phyloP scores from a whole-genome alignment of 805 yeast species.

The Zygosaccharomyces gambellarensis region DNA sequence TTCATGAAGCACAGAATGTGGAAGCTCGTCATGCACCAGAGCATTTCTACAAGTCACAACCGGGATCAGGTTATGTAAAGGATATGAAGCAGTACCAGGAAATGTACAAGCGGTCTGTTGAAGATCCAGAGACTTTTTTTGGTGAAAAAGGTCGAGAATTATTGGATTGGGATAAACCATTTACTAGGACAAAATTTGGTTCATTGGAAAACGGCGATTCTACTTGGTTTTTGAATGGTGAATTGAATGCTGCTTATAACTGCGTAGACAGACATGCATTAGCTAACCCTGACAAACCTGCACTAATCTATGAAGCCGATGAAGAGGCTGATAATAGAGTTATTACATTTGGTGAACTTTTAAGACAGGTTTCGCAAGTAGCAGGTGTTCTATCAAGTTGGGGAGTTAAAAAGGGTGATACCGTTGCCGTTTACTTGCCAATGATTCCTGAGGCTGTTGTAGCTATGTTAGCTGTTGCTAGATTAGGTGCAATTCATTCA shows the following conservation, averaged over 20 bases:
- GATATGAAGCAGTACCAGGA: conserved; percentile 64
- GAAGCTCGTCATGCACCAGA: conserved; percentile 35
- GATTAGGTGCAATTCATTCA: conserved; percentile 82
- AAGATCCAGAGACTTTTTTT: conserved; percentile 78
- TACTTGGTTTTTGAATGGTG: conserved; percentile 78
- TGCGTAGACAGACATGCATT: conserved; percentile 81
- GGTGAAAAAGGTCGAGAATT: conserved; percentile 71
- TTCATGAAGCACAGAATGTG: conserved; percentile 40
- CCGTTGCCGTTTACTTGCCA: conserved; percentile 82
- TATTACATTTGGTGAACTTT: conserved; percentile 66
- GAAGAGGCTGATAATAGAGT: conserved; percentile 54
- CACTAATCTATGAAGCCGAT: conserved; percentile 78
- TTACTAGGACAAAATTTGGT: conserved; percentile 47
- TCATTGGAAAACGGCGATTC: conserved; percentile 68
- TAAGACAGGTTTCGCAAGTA: conserved; percentile 63
- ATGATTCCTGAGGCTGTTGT: conserved; percentile 79
- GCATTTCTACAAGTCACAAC: conserved; percentile 39
- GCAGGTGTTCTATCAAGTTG: conserved; percentile 61
- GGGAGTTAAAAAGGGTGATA: conserved; percentile 77
- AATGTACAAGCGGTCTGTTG: conserved; percentile 73
- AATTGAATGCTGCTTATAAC: conserved; percentile 74
- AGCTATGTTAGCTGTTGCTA: conserved; percentile 68
- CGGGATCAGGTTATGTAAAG: conserved; percentile 45
- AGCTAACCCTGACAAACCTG: conserved; percentile 63
- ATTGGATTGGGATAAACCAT: conserved; percentile 74